Evolutionary conservation across 2,329 filamentous ascomycete genomes (phyloP).

Genomic region (Talaromyces amestolkiae): DNA sequence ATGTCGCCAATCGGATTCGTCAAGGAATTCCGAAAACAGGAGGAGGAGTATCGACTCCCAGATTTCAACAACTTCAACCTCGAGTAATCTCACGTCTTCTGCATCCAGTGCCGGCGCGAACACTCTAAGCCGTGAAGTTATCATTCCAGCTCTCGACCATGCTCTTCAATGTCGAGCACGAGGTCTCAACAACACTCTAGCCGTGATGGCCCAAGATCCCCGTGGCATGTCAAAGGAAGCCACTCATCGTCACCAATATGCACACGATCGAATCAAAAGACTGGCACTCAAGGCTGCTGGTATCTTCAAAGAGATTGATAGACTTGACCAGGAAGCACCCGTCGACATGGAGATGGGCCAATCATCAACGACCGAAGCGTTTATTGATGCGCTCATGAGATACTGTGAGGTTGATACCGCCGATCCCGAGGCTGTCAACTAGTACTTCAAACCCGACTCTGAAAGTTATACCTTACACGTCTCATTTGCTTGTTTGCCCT

Average conservation of each 20-base stretch:
- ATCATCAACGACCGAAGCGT: slow-evolving; percentile 81
- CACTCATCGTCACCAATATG: slow-evolving; percentile 63
- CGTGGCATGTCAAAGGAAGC: slow-evolving; percentile 46
- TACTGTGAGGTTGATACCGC: slow-evolving; percentile 85
- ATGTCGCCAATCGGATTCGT: background rate
- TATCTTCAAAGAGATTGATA: slow-evolving; percentile 85
- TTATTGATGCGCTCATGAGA: slow-evolving; percentile 76
- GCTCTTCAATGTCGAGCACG: slow-evolving; percentile 75
- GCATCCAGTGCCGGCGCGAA: slow-evolving; percentile 11
- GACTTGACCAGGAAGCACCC: slow-evolving; percentile 78
- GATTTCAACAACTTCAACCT: slow-evolving; percentile 40
- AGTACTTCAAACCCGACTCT: background rate
- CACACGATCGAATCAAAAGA: slow-evolving; percentile 78
- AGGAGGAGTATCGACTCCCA: slow-evolving; percentile 16
- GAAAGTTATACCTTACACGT: background rate
- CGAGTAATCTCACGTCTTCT: slow-evolving; percentile 63
- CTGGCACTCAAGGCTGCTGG: slow-evolving; percentile 79
- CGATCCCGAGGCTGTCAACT: slow-evolving; percentile 54
- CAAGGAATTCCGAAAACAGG: background rate
- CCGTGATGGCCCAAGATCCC: slow-evolving; percentile 29
- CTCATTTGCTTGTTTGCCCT: background rate
- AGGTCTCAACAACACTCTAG: slow-evolving; percentile 48
- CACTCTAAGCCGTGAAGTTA: slow-evolving; percentile 52
- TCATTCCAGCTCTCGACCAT: slow-evolving; percentile 88
- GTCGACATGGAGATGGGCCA: slow-evolving; percentile 94